Base-by-base conservation (phyloP, 2,329 filamentous ascomycete species). In the Colletotrichum spaethianum region DNA sequence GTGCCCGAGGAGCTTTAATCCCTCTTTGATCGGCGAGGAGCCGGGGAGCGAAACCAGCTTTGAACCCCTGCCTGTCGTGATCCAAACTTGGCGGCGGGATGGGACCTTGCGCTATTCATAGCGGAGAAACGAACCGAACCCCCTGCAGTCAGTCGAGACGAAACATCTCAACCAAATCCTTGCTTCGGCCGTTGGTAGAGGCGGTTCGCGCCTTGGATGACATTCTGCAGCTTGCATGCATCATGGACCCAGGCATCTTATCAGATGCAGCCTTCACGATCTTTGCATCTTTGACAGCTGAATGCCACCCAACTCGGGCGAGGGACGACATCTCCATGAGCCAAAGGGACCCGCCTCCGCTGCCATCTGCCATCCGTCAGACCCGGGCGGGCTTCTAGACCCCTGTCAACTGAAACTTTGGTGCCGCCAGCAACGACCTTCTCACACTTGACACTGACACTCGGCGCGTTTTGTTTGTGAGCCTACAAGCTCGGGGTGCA, bases 391-490 rank as follows among this genome's bases (percentile, higher is more conserved):
- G 33, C 44, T n/a, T 14, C 36, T 57, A 33, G 14, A 55, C 40
- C 63, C 56, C 63, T 67, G 68, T 62, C 63, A 50, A 67, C 48
- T 62, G 63, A 71, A 71, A 71, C 68, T 52, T 52, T 71, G 66
- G 63, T 66, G 68, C 48, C 56, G 44, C 63, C 55, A 26, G 18
- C 18, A 26, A 23, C 18, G 26, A 44, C 20, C 20, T 31, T 46
- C 67, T 18, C 55, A 61, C 63, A 61, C 68, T 59, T 70, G 63
- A 70, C 63, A 67, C 63, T 50, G 42, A 60, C 53, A 31, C 33
- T 52, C 40, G 40, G 20, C 63, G 62, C 40, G 3, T 67, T 44
- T 62, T n/a, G 42, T 18, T 71, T 48, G 55, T 50, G 42, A 16
- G 2, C 20, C 36, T 33, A 20, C 33, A 42, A 18, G 40, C 60